Conservation (phyloP, 495 filamentous ascomycete species). For the Glutinoglossum americanum region DNA sequence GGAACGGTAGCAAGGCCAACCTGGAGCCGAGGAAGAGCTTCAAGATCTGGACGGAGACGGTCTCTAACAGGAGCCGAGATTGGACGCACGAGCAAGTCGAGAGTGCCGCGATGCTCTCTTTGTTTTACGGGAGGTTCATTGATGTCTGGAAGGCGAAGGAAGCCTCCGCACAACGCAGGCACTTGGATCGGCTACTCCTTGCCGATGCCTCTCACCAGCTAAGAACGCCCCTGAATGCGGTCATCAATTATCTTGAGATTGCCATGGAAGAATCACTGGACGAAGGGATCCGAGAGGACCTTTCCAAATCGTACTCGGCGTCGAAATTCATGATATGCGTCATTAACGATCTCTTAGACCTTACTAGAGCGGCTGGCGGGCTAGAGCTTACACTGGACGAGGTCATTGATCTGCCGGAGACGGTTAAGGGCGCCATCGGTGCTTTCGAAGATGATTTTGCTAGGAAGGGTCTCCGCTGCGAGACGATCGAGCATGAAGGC, state of each 20-base stretch:
- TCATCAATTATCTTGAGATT: slow-evolving; percentile 93
- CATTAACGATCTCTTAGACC: slow-evolving; percentile 84
- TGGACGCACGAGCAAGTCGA: slow-evolving; percentile 64
- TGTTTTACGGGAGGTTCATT: slow-evolving; percentile 83
- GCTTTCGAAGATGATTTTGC: slow-evolving; percentile 53
- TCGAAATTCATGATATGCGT: slow-evolving; percentile 90
- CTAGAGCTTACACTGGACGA: slow-evolving; percentile 64
- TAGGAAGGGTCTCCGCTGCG: slow-evolving; percentile 50
- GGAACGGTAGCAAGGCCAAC: slow-evolving; percentile 37
- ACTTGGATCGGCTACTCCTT: slow-evolving; percentile 57
- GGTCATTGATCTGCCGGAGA: slow-evolving; percentile 47
- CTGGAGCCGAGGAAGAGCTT: slow-evolving; percentile 51
- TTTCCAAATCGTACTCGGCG: slow-evolving; percentile 77
- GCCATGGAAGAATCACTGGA: slow-evolving; percentile 72
- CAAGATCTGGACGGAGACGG: slow-evolving; percentile 51
- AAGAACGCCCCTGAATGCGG: slow-evolving; percentile 81
- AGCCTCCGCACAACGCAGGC: slow-evolving; percentile 58
- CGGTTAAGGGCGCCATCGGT: slow-evolving; percentile 54
- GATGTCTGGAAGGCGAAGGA: slow-evolving; percentile 91
- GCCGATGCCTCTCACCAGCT: slow-evolving; percentile 93
- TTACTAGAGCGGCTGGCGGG: slow-evolving; percentile 78
- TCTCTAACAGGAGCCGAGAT: slow-evolving; percentile 53
- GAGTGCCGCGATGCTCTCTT: slow-evolving; percentile 69
- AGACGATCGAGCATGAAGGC: slow-evolving; percentile 42
- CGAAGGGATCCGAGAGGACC: slow-evolving; percentile 65